Evolutionary conservation across 768 basidiomycete species (phyloP).

Genomic region (Strobilomyces dryophilus): DNA sequence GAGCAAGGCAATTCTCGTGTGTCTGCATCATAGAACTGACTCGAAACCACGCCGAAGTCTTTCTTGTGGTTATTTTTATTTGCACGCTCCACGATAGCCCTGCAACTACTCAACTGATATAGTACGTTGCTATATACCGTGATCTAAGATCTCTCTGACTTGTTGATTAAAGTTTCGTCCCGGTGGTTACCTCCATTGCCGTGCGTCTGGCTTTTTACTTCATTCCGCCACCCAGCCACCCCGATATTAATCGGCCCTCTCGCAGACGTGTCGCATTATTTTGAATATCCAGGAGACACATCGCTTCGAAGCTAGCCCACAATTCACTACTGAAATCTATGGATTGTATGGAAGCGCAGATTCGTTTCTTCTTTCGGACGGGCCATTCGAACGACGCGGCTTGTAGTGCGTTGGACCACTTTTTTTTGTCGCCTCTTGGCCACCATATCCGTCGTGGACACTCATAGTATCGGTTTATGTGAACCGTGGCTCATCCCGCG

Average conservation of each 20-base stretch:
- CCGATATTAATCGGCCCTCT: neutral
- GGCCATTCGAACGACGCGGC: neutral
- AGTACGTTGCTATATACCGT: conserved; percentile 4
- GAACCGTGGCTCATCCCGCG: neutral
- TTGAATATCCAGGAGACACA: conserved; percentile 15
- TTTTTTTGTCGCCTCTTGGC: too few species aligned
- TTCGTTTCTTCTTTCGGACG: conserved; percentile 11
- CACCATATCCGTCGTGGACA: neutral
- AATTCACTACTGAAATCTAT: conserved; percentile 16
- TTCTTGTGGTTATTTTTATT: conserved; percentile 7
- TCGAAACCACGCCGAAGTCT: conserved; percentile 3
- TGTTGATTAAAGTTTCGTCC: conserved; percentile 15
- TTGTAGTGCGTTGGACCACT: neutral
- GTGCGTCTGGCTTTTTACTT: conserved; percentile 6
- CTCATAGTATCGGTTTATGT: neutral
- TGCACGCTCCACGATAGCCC: conserved; percentile 1
- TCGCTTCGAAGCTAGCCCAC: accelerated
- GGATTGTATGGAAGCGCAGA: conserved; percentile 10
- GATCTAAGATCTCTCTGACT: neutral
- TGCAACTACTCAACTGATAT: conserved; percentile 7
- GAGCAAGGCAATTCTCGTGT: neutral
- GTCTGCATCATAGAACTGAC: neutral
- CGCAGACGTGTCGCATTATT: conserved; percentile 16
- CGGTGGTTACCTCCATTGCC: conserved; percentile 12
- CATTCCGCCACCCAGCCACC: too few species aligned